These are phyloP conservation scores for Termitomyces sp. DNA, from an alignment of 1,284 basidiomycete species.

Conservation along the genomic window DNA sequence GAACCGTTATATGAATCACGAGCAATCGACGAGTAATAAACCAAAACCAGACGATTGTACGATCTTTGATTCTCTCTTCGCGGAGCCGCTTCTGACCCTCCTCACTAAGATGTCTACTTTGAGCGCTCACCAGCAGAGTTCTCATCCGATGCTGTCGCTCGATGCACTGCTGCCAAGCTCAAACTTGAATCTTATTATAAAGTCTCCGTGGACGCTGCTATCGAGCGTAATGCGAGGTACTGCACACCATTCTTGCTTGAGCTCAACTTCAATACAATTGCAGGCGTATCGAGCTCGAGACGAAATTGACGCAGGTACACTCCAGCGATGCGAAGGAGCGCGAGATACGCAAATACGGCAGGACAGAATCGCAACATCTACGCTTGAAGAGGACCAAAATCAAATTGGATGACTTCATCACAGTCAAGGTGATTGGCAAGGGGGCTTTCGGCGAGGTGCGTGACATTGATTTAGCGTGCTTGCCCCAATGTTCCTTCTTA, in stretches of 20 bases:
- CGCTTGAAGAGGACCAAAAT: conserved; percentile 90
- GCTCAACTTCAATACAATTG: background rate
- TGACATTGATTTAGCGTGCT: background rate
- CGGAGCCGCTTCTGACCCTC: conserved; percentile 1
- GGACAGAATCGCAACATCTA: conserved; percentile 88
- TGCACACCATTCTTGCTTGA: conserved; percentile 3
- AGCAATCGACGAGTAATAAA: conserved; percentile 30
- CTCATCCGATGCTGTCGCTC: conserved; percentile 84
- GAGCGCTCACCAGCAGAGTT: conserved; percentile 83
- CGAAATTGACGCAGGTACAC: conserved; percentile 74
- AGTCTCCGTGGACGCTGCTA: conserved; percentile 53
- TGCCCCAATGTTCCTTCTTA: background rate
- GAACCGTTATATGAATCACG: conserved; percentile 28
- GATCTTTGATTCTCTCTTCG: conserved; percentile 12
- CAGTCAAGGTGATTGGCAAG: conserved; percentile 98
- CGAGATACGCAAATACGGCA: conserved; percentile 86
- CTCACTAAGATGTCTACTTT: conserved; percentile 79
- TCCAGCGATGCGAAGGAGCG: conserved; percentile 84
- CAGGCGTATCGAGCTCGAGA: conserved; percentile 91
- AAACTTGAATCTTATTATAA: conserved; percentile 99
- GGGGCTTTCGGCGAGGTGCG: conserved; percentile 94
- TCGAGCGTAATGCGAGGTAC: conserved; percentile 53
- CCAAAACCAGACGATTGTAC: conserved; percentile 36
- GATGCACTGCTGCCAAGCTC: conserved; percentile 92
- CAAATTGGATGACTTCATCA: conserved; percentile 89